These are phyloP conservation scores for Naganishia albida DNA, from an alignment of 1,284 basidiomycete genomes.

Conservation along the genomic window DNA sequence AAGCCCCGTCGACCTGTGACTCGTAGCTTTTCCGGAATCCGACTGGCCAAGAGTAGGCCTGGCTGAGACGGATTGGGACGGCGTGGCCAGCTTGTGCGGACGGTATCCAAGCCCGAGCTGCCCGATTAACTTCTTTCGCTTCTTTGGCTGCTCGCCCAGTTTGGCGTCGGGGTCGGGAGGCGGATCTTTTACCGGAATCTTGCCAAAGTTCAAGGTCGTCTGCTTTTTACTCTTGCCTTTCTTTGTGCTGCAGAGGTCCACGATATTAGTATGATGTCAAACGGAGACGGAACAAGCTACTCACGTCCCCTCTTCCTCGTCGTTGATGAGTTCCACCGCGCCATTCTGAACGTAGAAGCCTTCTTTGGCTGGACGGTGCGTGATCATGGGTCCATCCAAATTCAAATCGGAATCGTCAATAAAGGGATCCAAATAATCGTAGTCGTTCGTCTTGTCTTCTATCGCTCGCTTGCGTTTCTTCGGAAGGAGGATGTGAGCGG, in stretches of 20 bases:
- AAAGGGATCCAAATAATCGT: conserved; percentile 89
- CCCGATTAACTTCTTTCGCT: conserved; percentile 7
- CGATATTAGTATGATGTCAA: neutral
- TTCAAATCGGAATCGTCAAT: conserved; percentile 95
- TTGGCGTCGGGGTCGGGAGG: conserved; percentile 7
- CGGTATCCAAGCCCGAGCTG: conserved; percentile 15
- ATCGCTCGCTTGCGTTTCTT: conserved; percentile 60
- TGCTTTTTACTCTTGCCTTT: conserved; percentile 27
- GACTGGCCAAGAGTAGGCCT: neutral
- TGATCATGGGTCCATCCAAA: conserved; percentile 84
- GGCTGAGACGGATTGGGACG: neutral
- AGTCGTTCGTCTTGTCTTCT: conserved; percentile 62
- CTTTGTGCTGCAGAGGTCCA: neutral
- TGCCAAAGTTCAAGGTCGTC: conserved; percentile 15
- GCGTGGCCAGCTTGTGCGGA: conserved; percentile 1
- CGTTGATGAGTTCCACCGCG: conserved; percentile 68
- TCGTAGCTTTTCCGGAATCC: conserved; percentile 12
- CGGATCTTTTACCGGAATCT: neutral
- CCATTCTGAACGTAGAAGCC: conserved; percentile 91
- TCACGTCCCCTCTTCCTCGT: conserved; percentile 31
- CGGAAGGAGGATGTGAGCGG: neutral
- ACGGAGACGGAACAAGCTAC: neutral
- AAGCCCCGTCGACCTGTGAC: neutral
- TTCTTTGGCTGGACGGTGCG: conserved; percentile 89
- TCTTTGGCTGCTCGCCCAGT: conserved; percentile 9